Evolutionary conservation across 169 alveolate genomes (phyloP).

Genomic region (Plasmodium adleri): DNA sequence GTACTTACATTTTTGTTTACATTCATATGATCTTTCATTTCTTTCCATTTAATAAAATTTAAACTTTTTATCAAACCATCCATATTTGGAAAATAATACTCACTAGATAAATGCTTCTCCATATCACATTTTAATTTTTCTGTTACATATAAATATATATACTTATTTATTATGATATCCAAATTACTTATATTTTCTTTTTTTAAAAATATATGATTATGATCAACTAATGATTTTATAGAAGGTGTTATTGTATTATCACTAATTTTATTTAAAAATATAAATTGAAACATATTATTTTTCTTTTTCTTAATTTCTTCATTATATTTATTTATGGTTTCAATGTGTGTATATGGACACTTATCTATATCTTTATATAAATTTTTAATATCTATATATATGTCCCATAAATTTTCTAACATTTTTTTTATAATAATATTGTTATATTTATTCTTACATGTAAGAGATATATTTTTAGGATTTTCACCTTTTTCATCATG

Average conservation of each 20-base stretch:
- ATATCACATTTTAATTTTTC: conserved; percentile 13
- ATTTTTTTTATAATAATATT: conserved; percentile 43
- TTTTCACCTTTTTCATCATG: too few species aligned
- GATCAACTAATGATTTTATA: not conserved
- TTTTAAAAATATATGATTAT: conserved; percentile 37
- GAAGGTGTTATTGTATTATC: not conserved
- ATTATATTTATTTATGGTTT: conserved; percentile 60
- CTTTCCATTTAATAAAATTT: conserved; percentile 4
- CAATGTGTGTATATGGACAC: conserved; percentile 71
- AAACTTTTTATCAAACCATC: conserved; percentile 18
- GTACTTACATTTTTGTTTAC: not conserved
- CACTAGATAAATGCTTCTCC: not conserved
- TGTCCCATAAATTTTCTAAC: conserved; percentile 70
- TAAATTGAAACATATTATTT: conserved; percentile 34
- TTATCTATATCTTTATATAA: conserved; percentile 65
- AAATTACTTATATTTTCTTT: conserved; percentile 30
- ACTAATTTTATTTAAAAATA: conserved; percentile 18
- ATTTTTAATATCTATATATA: conserved; percentile 62
- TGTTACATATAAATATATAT: conserved; percentile 34
- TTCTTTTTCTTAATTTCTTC: conserved; percentile 63
- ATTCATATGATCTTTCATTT: not conserved
- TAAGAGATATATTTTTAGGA: not conserved
- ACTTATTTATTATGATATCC: conserved; percentile 38
- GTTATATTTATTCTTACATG: not conserved
- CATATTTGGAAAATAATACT: conserved; percentile 7